Conservation (phyloP, 2,329 filamentous ascomycete species). For the Fonsecaea erecta region DNA sequence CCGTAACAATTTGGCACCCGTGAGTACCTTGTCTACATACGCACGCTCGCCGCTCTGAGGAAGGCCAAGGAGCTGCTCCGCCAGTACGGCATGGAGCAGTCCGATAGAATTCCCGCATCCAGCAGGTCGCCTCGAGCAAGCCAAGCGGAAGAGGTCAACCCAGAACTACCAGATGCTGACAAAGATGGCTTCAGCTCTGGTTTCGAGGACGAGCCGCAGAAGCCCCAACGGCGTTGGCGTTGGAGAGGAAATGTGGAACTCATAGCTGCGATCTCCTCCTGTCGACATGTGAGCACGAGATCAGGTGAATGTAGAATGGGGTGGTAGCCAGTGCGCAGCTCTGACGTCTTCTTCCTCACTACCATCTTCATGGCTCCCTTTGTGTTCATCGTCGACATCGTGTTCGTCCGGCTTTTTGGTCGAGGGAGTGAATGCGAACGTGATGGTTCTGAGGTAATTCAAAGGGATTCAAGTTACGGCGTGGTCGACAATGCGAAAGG, state of each 20-base stretch:
- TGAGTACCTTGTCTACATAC: background rate
- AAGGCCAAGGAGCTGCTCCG: too few relatives aligned
- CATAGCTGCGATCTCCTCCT: constrained; percentile 85
- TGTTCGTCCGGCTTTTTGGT: constrained; percentile 42
- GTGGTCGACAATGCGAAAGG: background rate
- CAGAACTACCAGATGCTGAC: constrained; percentile 26
- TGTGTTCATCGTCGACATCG: constrained; percentile 46
- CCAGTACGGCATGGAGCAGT: too few relatives aligned
- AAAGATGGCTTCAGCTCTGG: constrained; percentile 45
- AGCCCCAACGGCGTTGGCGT: too few relatives aligned
- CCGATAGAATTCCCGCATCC: too few relatives aligned
- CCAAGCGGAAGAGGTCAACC: constrained; percentile 14
- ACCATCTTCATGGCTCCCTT: constrained; percentile 47
- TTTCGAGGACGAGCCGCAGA: constrained; percentile 53
- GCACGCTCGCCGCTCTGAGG: too few relatives aligned
- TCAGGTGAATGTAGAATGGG: background rate
- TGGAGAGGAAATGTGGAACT: too few relatives aligned
- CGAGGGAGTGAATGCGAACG: constrained; percentile 6
- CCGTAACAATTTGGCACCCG: background rate
- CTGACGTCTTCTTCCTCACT: constrained; percentile 54
- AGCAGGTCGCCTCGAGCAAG: constrained; percentile 22
- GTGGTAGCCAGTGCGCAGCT: background rate
- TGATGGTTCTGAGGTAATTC: background rate
- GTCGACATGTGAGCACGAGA: constrained; percentile 7
- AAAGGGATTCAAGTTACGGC: background rate